Evolutionary conservation across 345 rosid genomes (phyloP), one percentile per base, ranked within the genome.

Genomic region (Geranium brycei): DNA sequence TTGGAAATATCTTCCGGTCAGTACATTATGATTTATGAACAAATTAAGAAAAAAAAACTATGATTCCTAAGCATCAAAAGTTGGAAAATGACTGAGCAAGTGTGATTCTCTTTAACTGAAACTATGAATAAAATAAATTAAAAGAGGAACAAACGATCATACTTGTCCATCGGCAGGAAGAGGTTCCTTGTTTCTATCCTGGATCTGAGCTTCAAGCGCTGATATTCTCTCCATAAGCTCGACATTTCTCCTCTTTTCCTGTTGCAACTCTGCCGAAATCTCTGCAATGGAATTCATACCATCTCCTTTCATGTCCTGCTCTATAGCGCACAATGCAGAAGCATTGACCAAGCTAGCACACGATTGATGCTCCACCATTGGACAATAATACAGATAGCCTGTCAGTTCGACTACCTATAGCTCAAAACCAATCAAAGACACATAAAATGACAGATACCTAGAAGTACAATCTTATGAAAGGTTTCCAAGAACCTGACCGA

Each of bases 161-260:
- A 75, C 83, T 63, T 68, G 69, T 55, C 51, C 64, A 66, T 75
- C 64, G 11, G 18, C 59, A 51, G 32, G 58, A 65, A 65, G 65
- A 61, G 74, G 40, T 7, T 71, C 64, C 57, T 69, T 72, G 28
- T 73, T 61, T 59, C 74, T 75, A 28, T 63, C 73, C 51, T 72
- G 79, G 58, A 76, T 68, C 60, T 70, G 79, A 56, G 85, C 79
- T 72, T 83, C 85, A 60, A 83, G 85, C 4, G 59, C 68, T 57
- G 81, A 77, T 75, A 83, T 79, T 68, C 80, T 81, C 75, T 81
- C 72, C 81, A 72, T 53, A 19, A 83, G 83, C 68, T 71, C 72
- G 1, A 78, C 77, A 72, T 83, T 83, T 69, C 73, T 83, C 31
- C 67, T 74, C 57, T 73, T 81, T 69, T 83, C 85, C 35, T 70